Conservation (phyloP, 129 eudicot species). For the Pulicaria dysenterica region DNA sequence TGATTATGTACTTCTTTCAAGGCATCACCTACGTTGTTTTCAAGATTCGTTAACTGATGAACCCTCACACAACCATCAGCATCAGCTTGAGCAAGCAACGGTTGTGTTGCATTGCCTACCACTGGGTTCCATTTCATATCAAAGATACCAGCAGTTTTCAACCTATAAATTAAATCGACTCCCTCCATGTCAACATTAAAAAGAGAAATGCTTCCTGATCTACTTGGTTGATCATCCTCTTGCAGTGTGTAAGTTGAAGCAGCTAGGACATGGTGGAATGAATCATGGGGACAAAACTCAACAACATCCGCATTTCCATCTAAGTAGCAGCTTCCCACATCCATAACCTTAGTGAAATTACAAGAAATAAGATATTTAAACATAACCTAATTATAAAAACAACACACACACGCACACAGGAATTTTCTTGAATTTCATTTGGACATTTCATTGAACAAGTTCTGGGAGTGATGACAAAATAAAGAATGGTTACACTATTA, state of each 20-base stretch:
- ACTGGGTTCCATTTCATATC: constrained; percentile 85
- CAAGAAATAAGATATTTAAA: constrained; percentile 12
- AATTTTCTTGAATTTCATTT: not conserved
- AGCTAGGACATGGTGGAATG: constrained; percentile 67
- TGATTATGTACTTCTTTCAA: constrained; percentile 45
- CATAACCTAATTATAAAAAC: not conserved
- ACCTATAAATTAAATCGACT: constrained; percentile 50
- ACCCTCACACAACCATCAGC: constrained; percentile 65
- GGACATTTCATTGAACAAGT: constrained; percentile 47
- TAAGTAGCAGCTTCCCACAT: constrained; percentile 56
- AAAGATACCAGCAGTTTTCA: constrained; percentile 79
- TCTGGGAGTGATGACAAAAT: constrained; percentile 19
- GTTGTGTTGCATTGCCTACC: constrained; percentile 24
- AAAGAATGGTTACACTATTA: not conserved
- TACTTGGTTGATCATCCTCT: constrained; percentile 72
- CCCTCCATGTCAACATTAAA: constrained; percentile 54
- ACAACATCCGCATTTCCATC: constrained; percentile 92
- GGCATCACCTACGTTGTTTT: constrained; percentile 39
- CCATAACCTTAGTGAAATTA: constrained; percentile 48
- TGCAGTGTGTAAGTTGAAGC: constrained; percentile 84
- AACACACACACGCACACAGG: not conserved
- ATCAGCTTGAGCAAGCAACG: constrained; percentile 73
- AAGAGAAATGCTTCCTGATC: constrained; percentile 74
- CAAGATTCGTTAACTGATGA: constrained; percentile 34
- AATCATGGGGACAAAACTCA: constrained; percentile 75